Base-by-base conservation (phyloP, 352 stramenopile genomes). In the Phytophthora cajani region DNA sequence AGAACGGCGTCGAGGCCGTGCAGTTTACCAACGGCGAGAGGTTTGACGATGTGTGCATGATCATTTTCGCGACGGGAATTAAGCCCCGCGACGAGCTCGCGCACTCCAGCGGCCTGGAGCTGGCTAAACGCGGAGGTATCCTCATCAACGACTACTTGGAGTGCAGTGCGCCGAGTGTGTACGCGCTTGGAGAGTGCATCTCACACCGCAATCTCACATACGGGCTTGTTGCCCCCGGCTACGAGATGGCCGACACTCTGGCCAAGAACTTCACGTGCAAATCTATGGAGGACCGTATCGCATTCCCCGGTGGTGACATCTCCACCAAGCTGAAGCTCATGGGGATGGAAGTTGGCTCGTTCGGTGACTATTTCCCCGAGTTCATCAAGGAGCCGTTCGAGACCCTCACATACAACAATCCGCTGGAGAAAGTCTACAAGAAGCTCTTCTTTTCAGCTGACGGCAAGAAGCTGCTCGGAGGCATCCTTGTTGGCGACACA, bases 261-360 rank as follows among this genome's bases (percentile, higher is more conserved):
- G 88, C 94, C 14, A 95, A 96, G 67, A 88, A 93, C 64, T 71
- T 98, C 19, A 82, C 87, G 0, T 67, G 64, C 40, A 30, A 25
- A 27, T 67, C 58, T 3, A 36, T 19, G 19, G 50, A 67, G 10
- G 71, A 89, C 38, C 66, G 74, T 5, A 77, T 85, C 32, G 55
- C 73, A 8, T 98, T 98, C 76, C 90, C 75, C 1, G 89, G 91
- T 54, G 90, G 87, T 17, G 92, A 98, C 74, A 86, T 97, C 68
- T 97, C 89, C 1, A 98, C 94, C 12, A 98, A 98, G 72, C 84
- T 98, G 51, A 98, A 98, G 76, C 84, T 98, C 50, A 93, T 98
- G 78, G 94, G 94, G 0, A 97, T 95, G 69, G 94, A 98, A 67
- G 94, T 98, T 42, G 94, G 90, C 2, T 96, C 87, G 0, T 98